phyloP scores from a whole-genome alignment of 345 rosid species.

The Hirschfeldia incana region DNA sequence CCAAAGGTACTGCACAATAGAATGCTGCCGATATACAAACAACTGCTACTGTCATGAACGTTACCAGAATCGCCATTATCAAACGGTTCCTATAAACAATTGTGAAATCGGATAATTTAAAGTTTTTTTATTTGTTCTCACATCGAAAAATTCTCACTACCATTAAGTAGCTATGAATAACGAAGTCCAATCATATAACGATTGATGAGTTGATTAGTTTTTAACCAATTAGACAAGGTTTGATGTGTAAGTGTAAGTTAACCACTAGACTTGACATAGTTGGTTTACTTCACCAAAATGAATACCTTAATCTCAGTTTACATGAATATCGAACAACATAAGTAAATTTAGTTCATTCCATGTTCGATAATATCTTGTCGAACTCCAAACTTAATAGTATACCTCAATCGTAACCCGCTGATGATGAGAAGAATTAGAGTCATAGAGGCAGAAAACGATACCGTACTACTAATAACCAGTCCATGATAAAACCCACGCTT shows the following conservation, averaged over 20 bases:
- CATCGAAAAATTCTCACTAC: not conserved
- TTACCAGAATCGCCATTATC: slow-evolving; percentile 32
- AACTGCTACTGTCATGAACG: slow-evolving; percentile 34
- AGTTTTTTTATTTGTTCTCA: not conserved
- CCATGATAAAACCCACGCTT: slow-evolving; percentile 7
- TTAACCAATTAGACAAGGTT: not conserved
- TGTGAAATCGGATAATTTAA: not conserved
- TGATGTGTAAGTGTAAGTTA: not conserved
- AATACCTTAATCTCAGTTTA: not conserved
- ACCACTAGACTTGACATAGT: not conserved
- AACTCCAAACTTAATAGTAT: too few relatives aligned
- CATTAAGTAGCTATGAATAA: not conserved
- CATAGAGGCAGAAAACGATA: slow-evolving; percentile 39
- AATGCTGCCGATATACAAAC: slow-evolving; percentile 32
- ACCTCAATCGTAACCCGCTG: slow-evolving; percentile 36
- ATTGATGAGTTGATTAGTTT: not conserved
- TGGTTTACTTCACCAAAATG: too few relatives aligned
- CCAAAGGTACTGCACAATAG: slow-evolving; percentile 11
- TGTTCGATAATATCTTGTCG: too few relatives aligned
- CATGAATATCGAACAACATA: not conserved
- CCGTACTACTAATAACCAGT: slow-evolving; percentile 31
- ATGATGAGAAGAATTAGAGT: slow-evolving; percentile 35
- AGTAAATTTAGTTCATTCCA: not conserved
- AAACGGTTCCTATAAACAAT: slow-evolving; percentile 19
- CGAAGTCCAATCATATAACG: not conserved